A percentile compares a stretch with the other conserved stretches of the same genome.
These are phyloP conservation scores for Cordyceps fumosorosea DNA, from an alignment of 2,329 filamentous ascomycete species.

Conservation along the genomic window DNA sequence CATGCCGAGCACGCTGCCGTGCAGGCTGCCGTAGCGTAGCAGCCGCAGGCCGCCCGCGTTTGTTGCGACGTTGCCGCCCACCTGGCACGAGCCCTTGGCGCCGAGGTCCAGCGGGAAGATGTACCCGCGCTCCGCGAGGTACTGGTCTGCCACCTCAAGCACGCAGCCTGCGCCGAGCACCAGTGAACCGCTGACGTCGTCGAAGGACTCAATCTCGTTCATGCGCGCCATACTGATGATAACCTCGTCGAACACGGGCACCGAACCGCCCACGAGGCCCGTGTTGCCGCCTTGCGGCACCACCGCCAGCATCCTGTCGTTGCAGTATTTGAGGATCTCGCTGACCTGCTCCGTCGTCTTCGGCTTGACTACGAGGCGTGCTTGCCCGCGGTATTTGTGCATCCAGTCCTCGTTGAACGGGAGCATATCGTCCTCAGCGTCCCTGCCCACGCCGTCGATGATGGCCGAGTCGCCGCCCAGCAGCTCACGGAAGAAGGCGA, in stretches of 20 bases:
- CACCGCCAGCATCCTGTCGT: conserved; percentile 83
- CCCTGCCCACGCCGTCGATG: conserved; percentile 69
- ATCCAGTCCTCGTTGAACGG: conserved; percentile 98
- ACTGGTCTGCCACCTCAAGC: conserved; percentile 81
- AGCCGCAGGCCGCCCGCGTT: conserved; percentile 90
- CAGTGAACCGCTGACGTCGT: conserved; percentile 84
- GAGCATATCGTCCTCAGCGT: conserved; percentile 73
- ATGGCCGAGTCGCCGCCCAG: conserved; percentile 73
- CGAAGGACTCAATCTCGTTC: conserved; percentile 87
- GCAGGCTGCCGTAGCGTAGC: conserved; percentile 86
- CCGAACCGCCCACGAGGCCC: conserved; percentile 87
- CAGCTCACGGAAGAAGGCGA: conserved; percentile 74
- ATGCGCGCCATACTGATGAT: conserved; percentile 85
- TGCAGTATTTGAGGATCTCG: conserved; percentile 89
- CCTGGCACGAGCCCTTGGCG: conserved; percentile 93
- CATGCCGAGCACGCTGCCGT: conserved; percentile 85
- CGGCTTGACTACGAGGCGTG: conserved; percentile 80
- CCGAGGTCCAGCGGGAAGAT: conserved; percentile 97
- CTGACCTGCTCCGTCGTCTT: conserved; percentile 81
- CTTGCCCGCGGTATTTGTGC: conserved; percentile 93
- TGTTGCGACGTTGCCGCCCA: conserved; percentile 92
- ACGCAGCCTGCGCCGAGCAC: conserved; percentile 89
- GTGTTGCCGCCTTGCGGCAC: conserved; percentile 98
- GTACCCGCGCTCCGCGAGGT: conserved; percentile 73
- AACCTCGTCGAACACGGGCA: conserved; percentile 97